Evolutionary conservation across 2,329 filamentous ascomycete genomes (phyloP).

Genomic region (Aspergillus sp.): DNA sequence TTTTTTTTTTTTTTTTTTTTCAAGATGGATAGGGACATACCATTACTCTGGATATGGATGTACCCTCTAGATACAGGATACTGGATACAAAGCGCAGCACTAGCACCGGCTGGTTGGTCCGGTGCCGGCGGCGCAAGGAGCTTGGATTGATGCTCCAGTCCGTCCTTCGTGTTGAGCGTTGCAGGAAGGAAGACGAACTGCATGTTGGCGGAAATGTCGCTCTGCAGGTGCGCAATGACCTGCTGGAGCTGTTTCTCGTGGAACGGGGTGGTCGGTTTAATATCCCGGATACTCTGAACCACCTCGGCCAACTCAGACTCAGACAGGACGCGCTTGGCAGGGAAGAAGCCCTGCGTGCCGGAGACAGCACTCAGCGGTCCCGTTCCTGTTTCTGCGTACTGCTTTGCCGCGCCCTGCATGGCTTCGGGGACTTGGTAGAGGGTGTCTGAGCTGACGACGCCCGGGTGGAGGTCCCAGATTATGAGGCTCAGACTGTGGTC

Average conservation of each 20-base stretch:
- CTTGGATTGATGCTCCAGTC: conserved; percentile 13
- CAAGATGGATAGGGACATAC: not conserved
- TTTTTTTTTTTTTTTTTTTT: too few relatives aligned
- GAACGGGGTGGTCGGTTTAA: not conserved
- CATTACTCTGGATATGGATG: conserved; percentile 16
- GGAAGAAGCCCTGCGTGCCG: conserved; percentile 6
- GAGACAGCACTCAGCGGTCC: not conserved
- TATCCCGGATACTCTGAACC: not conserved
- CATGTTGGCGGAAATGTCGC: conserved; percentile 1
- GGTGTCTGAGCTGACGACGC: conserved; percentile 13
- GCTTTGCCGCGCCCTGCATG: not conserved
- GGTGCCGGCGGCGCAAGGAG: not conserved
- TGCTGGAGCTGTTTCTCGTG: conserved; percentile 7
- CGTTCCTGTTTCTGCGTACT: not conserved
- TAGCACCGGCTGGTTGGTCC: conserved; percentile 4
- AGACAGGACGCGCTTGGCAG: not conserved
- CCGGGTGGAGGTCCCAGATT: conserved; percentile 10
- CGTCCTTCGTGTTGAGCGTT: not conserved
- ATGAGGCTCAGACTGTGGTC: conserved; percentile 35
- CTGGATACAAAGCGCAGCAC: conserved; percentile 18
- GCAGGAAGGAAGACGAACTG: conserved; percentile 2
- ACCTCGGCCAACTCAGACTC: not conserved
- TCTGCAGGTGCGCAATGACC: conserved; percentile 4
- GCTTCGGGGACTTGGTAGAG: conserved; percentile 9
- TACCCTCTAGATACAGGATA: conserved; percentile 24